Base-by-base conservation (phyloP, 371 early-diverging fungal species). In the Syncephalastrum sp. region DNA sequence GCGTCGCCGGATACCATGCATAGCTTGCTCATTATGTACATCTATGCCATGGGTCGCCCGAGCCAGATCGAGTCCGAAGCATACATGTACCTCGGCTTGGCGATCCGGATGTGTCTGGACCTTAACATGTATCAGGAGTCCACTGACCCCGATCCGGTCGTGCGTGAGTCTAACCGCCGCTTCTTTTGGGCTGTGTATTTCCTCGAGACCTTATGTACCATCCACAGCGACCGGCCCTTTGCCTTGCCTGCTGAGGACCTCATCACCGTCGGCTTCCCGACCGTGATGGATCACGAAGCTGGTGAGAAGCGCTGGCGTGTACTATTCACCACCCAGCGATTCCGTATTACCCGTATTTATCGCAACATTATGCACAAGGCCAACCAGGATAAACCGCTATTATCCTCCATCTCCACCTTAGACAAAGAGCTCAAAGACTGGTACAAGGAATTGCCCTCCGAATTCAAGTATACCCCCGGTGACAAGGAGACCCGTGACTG, bases 61-160 rank as follows among this genome's bases (percentile, higher is more conserved):
- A 61, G 61, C 15, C 33, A 56, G 8, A 54, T 68, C 2, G 67
- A 70, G 55, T 74, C 76, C 8, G 76, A 75, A 47, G 76, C 80
- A 6, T 79, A 79, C 27, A 72, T 75, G 21, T 76, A 70, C 42
- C 45, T 79, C 21, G 80, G 80, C 0, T 51, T 79, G 19, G 76
- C 76, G 2, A 74, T 75, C 19, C 76, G 80, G 3, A 79, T 79
- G 77, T 68, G 68, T 17, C 60, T 79, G 12, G 74, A 75, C 46
- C 57, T 75, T 45, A 62, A 38, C 64, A 77, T 47, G 61, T 59
- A 29, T 56, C 58, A 44, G 51, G 56, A 61, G 14, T 53, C 60
- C 8, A 42, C 46, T 1, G 43, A 25, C n/a, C 17, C 50, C 42
- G 52, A 57, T 56, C 52, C 59, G 19, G 29, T 45, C 13, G 50